A percentile compares a stretch with the other conserved stretches of the same genome.
These are phyloP conservation scores for Ceratocystis cubensis DNA, from an alignment of 2,329 filamentous ascomycete genomes.

Conservation along the genomic window DNA sequence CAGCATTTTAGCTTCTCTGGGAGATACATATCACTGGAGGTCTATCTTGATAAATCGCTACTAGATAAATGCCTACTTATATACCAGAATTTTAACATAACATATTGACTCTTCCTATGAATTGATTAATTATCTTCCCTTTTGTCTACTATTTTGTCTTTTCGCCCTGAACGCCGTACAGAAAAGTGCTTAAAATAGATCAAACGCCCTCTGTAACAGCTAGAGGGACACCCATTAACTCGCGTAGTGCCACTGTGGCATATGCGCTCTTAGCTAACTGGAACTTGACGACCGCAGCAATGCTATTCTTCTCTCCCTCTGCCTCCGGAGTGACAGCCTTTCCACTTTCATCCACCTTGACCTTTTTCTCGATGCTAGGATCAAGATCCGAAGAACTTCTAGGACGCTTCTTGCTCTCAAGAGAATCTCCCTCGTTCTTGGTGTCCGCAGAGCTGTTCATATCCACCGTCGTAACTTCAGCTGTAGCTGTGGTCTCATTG, in stretches of 20 bases:
- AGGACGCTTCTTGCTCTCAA: conserved; percentile 17
- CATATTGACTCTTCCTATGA: neutral
- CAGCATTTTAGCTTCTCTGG: conserved; percentile 2
- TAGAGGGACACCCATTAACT: conserved; percentile 48
- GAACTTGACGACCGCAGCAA: conserved; percentile 60
- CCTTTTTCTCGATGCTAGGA: conserved; percentile 24
- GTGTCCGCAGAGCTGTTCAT: conserved; percentile 18
- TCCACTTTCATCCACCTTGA: conserved; percentile 24
- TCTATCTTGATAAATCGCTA: conserved; percentile 11
- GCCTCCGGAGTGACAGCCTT: conserved; percentile 20
- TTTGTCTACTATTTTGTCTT: neutral
- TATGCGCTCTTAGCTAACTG: conserved; percentile 70
- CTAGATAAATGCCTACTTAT: neutral
- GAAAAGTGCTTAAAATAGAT: neutral
- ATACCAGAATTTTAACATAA: neutral
- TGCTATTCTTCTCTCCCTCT: conserved; percentile 34
- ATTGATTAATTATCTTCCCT: neutral
- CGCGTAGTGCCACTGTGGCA: conserved; percentile 69
- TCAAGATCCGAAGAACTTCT: conserved; percentile 22
- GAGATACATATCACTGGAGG: neutral
- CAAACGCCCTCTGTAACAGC: neutral
- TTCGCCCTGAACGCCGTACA: neutral
- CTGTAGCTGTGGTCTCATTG: neutral
- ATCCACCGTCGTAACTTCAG: conserved; percentile 21
- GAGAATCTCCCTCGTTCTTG: conserved; percentile 11